These are phyloP conservation scores for Zasmidium cellare DNA, from an alignment of 2,329 filamentous ascomycete genomes.

Conservation along the genomic window DNA sequence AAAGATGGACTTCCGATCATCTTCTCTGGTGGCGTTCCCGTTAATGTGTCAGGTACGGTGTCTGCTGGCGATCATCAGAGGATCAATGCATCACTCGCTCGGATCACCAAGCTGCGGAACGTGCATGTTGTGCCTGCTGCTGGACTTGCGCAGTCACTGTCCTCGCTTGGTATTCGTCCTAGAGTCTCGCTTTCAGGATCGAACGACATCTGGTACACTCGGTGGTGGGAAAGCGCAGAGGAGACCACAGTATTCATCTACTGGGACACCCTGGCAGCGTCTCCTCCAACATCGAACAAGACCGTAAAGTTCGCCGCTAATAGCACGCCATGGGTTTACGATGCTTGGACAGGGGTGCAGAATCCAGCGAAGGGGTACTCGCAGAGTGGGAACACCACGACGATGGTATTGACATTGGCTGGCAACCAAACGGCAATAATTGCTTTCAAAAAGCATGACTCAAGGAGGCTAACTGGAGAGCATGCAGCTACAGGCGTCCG, in stretches of 20 bases:
- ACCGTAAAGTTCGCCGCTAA: conserved; percentile 31
- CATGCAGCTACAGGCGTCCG: background rate
- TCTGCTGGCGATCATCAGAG: background rate
- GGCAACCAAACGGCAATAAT: conserved; percentile 44
- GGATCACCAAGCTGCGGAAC: conserved; percentile 33
- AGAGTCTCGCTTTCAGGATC: conserved; percentile 5
- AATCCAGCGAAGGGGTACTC: conserved; percentile 36
- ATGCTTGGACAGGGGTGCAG: conserved; percentile 46
- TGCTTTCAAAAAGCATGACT: conserved; percentile 33
- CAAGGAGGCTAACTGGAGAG: too few species aligned
- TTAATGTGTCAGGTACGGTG: conserved; percentile 18
- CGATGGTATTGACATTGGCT: conserved; percentile 38
- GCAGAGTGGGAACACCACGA: conserved; percentile 26
- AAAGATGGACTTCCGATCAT: conserved; percentile 44
- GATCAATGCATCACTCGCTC: conserved; percentile 23
- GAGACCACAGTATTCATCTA: conserved; percentile 38
- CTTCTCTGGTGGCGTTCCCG: conserved; percentile 38
- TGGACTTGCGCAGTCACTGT: conserved; percentile 34
- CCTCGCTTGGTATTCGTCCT: conserved; percentile 35
- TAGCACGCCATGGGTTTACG: conserved; percentile 39
- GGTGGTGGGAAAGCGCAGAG: conserved; percentile 35
- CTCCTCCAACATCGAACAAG: conserved; percentile 18
- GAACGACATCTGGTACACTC: conserved; percentile 36
- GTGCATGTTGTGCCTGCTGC: conserved; percentile 36
- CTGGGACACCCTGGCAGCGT: conserved; percentile 35